A percentile compares a stretch with the other conserved stretches of the same genome.
These are phyloP conservation scores for Phytophthora parvispora DNA, from an alignment of 352 stramenopile genomes.

Conservation along the genomic window DNA sequence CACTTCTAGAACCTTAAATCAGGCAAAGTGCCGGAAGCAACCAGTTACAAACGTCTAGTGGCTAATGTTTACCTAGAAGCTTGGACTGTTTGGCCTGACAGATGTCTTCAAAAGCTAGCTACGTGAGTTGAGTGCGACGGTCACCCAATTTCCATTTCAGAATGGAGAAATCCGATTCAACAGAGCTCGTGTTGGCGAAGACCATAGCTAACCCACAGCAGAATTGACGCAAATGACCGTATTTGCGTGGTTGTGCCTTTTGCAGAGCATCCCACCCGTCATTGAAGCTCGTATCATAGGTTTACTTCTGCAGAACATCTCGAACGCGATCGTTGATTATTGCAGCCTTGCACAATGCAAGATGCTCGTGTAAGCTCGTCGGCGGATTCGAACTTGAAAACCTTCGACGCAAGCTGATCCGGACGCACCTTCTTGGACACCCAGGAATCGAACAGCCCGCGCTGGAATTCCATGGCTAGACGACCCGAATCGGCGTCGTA, in stretches of 20 bases:
- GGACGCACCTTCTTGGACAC: too few species aligned
- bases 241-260: not conserved
- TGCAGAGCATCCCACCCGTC: not conserved
- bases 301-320: not conserved
- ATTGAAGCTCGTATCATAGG: conserved; percentile 7
- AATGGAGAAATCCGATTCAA: conserved; percentile 9
- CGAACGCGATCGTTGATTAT: not conserved
- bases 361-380: too few species aligned
- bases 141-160: conserved; percentile 8
- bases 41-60: too few species aligned
- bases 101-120: conserved; percentile 1
- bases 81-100: conserved; percentile 17
- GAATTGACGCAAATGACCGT: conserved; percentile 4
- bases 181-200: conserved; percentile 5
- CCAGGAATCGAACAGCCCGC: too few species aligned
- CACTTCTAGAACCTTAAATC: too few species aligned
- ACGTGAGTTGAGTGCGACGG: conserved; percentile 1
- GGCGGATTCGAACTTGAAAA: too few species aligned
- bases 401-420: too few species aligned
- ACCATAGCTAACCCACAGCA: conserved; percentile 4
- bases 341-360: not conserved
- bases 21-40: too few species aligned
- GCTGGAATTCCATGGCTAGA: too few species aligned
- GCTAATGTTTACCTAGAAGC: not conserved
- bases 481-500: too few species aligned